Base-by-base conservation (phyloP, 371 early-diverging fungal species). In the Syncephalis plumigaleata region DNA sequence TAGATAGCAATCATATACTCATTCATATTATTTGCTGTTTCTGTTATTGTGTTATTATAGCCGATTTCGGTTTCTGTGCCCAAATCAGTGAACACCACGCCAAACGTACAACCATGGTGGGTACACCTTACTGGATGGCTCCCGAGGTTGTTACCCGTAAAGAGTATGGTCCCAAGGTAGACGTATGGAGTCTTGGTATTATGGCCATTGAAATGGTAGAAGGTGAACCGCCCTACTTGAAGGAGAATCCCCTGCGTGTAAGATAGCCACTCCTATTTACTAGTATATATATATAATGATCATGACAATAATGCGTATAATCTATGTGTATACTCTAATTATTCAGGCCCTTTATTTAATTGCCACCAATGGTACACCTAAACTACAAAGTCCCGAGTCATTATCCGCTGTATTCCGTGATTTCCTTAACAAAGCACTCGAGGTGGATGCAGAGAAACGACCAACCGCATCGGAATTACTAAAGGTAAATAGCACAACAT, bases 111-210 rank as follows among this genome's bases (percentile, higher is more conserved):
- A 91, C 91, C 1, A 87, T 91, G 82, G 91, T 85, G 9, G 91
- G 91, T 38, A 88, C 91, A 17, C 88, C 88, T 4, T 88, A 90
- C 64, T 88, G 89, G 87, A 91, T 98, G 87, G 92, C 94, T 16
- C 95, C 93, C 7, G 94, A 91, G 61, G 89, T 94, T 1, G 93
- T 97, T 4, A 86, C 77, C 18, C 72, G 84, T 37, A 87, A 87
- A 56, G 91, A 87, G 59, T 95, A 95, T 56, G 91, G 91, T 0
- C 81, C 84, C 43, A 86, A 84, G 55, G 90, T 91, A 25, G 99
- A 99, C 58, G 78, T 95, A 24, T 99, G 99, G 99, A 85, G 88
- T 8, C 64, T 96, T 8, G 98, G 95, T 5, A 95, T 98, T 55
- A 84, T 95, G 75, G 74, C 86, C 9, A 91, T 92, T 51, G 93